Percentiles rank a stretch among this genome's conserved stretches.
These are phyloP conservation scores for Psidium guajava DNA, from an alignment of 345 rosid species.

Conservation along the genomic window DNA sequence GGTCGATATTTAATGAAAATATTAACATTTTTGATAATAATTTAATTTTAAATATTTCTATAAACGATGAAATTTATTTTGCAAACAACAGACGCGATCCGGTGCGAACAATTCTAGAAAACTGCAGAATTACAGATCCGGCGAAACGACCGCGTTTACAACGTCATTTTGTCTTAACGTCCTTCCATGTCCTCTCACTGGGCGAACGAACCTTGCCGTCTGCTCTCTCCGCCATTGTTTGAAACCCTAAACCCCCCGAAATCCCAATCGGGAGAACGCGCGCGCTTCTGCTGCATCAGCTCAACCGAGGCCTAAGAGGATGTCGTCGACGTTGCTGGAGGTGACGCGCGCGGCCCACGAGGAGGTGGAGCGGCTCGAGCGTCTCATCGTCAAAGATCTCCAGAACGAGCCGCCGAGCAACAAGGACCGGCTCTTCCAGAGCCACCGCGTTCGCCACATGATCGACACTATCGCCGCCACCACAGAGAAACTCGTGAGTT, in stretches of 20 bases:
- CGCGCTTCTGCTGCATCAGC: neutral
- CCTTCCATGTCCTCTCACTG: neutral
- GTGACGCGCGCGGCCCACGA: slow-evolving; percentile 80
- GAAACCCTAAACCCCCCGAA: neutral
- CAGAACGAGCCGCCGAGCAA: slow-evolving; percentile 57
- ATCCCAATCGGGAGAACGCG: neutral
- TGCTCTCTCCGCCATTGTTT: neutral
- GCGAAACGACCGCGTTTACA: neutral
- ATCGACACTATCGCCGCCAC: slow-evolving; percentile 51
- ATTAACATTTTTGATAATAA: too few relatives aligned
- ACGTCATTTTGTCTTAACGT: neutral
- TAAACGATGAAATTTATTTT: too few relatives aligned
- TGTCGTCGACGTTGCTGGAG: slow-evolving; percentile 94
- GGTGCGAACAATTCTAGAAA: neutral
- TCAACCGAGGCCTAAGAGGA: slow-evolving; percentile 2
- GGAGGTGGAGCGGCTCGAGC: slow-evolving; percentile 81
- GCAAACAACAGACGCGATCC: too few relatives aligned
- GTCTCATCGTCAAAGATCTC: slow-evolving; percentile 79
- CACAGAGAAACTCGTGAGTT: slow-evolving; percentile 57
- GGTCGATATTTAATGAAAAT: too few relatives aligned
- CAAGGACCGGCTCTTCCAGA: slow-evolving; percentile 74
- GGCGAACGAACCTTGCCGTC: neutral
- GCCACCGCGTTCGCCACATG: slow-evolving; percentile 87
- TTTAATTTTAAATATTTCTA: too few relatives aligned
- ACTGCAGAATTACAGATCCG: neutral